Evolutionary conservation across 2,329 filamentous ascomycete genomes (phyloP).

Genomic region (Sporothrix luriei): DNA sequence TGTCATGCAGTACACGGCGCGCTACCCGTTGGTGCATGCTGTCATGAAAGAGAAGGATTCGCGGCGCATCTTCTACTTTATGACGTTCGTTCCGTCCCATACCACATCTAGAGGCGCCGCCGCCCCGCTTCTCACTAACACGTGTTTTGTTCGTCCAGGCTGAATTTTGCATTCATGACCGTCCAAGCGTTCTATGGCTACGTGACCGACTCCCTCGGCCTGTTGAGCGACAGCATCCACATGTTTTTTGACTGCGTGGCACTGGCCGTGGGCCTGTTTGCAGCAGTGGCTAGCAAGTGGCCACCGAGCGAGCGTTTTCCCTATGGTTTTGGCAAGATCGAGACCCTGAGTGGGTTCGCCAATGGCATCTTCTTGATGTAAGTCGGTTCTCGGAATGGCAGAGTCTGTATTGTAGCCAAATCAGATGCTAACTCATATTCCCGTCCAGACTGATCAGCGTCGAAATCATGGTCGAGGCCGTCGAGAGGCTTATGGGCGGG

Average conservation of each 20-base stretch:
- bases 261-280: conserved; percentile 83
- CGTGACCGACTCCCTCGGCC: conserved; percentile 84
- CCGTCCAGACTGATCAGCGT: conserved; percentile 76
- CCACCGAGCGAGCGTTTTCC: conserved; percentile 85
- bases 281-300: conserved; percentile 96
- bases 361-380: conserved; percentile 94
- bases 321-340: conserved; percentile 95
- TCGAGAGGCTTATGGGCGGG: conserved; percentile 82
- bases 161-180: conserved; percentile 94
- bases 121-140: background rate
- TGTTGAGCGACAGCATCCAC: conserved; percentile 97
- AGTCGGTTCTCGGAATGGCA: conserved; percentile 39
- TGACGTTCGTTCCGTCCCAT: conserved; percentile 63
- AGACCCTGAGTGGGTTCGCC: conserved; percentile 92
- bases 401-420: background rate
- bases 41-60: conserved; percentile 92
- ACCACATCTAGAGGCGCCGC: too few species aligned
- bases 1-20: conserved; percentile 68
- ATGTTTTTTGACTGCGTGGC: conserved; percentile 99
- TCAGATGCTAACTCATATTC: background rate
- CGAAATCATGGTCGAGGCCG: conserved; percentile 93
- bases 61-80: conserved; percentile 94
- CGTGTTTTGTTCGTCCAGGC: conserved; percentile 51
- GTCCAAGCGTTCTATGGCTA: conserved; percentile 95
- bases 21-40: conserved; percentile 77